phyloP scores from a whole-genome alignment of 192 early-diverging fungal species.

The Mortierella alpina region DNA sequence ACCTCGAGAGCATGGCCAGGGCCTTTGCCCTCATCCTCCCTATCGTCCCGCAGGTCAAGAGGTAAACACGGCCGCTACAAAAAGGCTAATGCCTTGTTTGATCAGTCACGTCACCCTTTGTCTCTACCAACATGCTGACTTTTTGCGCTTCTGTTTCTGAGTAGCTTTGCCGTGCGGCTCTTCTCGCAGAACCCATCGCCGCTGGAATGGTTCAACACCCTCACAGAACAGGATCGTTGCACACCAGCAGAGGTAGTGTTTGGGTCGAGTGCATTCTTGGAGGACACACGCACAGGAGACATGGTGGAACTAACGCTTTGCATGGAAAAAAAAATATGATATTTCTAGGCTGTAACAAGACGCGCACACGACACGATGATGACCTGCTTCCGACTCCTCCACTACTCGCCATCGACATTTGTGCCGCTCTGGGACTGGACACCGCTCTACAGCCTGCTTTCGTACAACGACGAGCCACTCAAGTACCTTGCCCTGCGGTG shows the following conservation, averaged over 20 bases:
- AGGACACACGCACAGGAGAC: conserved; percentile 2
- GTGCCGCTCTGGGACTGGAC: conserved; percentile 66
- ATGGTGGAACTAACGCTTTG: not conserved
- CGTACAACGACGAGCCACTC: conserved; percentile 50
- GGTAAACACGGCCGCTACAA: conserved; percentile 43
- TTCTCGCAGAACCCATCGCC: conserved; percentile 65
- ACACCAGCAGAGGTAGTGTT: conserved; percentile 18
- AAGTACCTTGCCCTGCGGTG: conserved; percentile 61
- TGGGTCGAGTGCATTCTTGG: conserved; percentile 1
- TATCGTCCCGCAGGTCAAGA: conserved; percentile 77
- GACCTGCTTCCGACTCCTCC: conserved; percentile 64
- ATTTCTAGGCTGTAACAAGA: conserved; percentile 33
- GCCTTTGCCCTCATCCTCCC: conserved; percentile 72
- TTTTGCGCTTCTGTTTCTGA: conserved; percentile 8
- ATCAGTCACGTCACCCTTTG: no score
- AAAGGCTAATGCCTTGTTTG: no score
- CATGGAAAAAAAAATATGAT: not conserved
- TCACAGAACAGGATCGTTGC: conserved; percentile 34
- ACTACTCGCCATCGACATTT: conserved; percentile 62
- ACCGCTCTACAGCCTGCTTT: conserved; percentile 58
- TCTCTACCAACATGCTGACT: not conserved
- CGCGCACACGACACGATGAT: conserved; percentile 57
- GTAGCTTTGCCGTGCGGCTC: conserved; percentile 65
- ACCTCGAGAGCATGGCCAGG: conserved; percentile 54
- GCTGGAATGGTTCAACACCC: conserved; percentile 60